Conservation (phyloP, 139 green algal species). For the Coelastrella sp. region DNA sequence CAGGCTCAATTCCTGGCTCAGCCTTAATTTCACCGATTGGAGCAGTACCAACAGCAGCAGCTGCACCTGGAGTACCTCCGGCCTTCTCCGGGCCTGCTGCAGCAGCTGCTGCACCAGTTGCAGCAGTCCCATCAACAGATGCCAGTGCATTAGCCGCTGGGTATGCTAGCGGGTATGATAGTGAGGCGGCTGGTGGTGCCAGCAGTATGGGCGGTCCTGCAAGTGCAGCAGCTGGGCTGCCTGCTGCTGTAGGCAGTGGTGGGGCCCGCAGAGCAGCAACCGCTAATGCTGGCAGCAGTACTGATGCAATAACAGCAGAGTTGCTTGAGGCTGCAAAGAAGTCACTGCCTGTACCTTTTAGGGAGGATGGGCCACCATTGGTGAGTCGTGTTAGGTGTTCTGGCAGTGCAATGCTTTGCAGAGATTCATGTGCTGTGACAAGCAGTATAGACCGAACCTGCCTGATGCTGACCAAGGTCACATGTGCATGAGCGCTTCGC, state of each 20-base stretch:
- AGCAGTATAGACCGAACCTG: too few relatives aligned
- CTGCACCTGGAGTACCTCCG: neutral
- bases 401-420: too few relatives aligned
- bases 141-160: neutral
- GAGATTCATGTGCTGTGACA: too few relatives aligned
- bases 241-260: neutral
- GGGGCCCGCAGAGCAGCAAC: neutral
- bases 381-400: constrained; percentile 36
- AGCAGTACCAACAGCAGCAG: neutral
- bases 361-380: constrained; percentile 79
- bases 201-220: constrained; percentile 14
- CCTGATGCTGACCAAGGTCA: too few relatives aligned
- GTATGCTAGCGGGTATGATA: constrained; percentile 18
- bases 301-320: constrained; percentile 41
- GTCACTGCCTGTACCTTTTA: constrained; percentile 64
- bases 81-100: neutral
- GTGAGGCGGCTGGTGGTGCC: constrained; percentile 5
- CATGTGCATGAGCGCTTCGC: too few relatives aligned
- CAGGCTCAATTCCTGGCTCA: neutral
- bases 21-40: neutral
- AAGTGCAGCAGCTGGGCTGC: constrained; percentile 31
- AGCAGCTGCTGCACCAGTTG: constrained; percentile 21
- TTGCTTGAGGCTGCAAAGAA: constrained; percentile 65
- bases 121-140: constrained; percentile 5
- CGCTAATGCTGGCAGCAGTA: neutral